Conservation (phyloP, 2,329 filamentous ascomycete genomes). For the Trematosphaeria pertusa region DNA sequence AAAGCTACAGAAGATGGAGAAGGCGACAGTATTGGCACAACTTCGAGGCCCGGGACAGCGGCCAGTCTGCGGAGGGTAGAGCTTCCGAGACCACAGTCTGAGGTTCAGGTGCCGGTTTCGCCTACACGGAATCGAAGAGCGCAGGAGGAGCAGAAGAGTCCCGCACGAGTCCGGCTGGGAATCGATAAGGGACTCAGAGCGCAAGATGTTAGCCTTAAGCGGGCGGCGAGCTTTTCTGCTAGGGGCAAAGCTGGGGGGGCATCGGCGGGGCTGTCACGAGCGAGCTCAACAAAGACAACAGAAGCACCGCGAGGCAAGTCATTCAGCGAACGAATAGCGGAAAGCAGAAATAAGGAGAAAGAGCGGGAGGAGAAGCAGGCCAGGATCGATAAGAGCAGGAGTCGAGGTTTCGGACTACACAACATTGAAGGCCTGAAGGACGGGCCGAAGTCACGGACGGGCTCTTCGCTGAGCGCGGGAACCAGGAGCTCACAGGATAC, state of each 20-base stretch:
- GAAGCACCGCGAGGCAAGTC: constrained; percentile 55
- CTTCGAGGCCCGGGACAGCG: constrained; percentile 37
- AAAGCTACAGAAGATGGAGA: constrained; percentile 40
- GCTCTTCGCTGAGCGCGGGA: constrained; percentile 33
- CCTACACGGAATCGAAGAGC: constrained; percentile 61
- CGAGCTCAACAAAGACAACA: constrained; percentile 52
- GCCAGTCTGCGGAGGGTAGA: constrained; percentile 29
- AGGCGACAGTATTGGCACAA: constrained; percentile 27
- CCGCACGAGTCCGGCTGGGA: constrained; percentile 79
- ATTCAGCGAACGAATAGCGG: constrained; percentile 87
- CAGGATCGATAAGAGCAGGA: constrained; percentile 52
- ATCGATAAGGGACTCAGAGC: constrained; percentile 88
- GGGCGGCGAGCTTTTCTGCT: constrained; percentile 59
- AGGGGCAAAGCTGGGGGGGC: constrained; percentile 13
- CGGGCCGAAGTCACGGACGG: constrained; percentile 32
- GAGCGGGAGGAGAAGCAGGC: constrained; percentile 54
- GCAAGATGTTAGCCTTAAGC: constrained; percentile 82
- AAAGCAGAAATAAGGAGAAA: constrained; percentile 60
- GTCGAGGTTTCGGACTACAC: constrained; percentile 48
- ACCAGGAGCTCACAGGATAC: constrained; percentile 28
- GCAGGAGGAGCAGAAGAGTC: constrained; percentile 69
- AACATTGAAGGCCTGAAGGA: constrained; percentile 35
- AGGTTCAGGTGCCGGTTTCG: constrained; percentile 79
- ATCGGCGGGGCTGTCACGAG: constrained; percentile 22
- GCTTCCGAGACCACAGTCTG: constrained; percentile 29